A percentile compares a stretch with the other conserved stretches of the same genome.
Conservation (phyloP, 495 filamentous ascomycete species). For the Haplographium delicatum region DNA sequence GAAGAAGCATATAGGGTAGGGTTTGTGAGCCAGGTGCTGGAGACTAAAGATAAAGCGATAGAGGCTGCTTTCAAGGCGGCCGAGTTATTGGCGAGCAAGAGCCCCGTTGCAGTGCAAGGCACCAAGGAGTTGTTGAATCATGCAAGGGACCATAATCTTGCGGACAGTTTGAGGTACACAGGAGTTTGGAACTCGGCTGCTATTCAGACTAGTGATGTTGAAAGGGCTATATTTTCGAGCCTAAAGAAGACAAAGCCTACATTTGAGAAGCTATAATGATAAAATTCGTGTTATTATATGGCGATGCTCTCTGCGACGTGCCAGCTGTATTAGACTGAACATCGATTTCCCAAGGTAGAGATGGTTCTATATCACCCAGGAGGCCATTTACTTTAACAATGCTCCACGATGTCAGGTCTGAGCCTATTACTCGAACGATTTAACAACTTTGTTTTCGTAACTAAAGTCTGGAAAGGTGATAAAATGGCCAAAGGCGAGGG, state of each 20-base stretch:
- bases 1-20: conserved; percentile 79
- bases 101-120: conserved; percentile 84
- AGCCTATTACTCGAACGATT: too few relatives aligned
- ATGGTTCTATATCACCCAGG: too few relatives aligned
- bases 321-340: too few relatives aligned
- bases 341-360: too few relatives aligned
- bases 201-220: conserved; percentile 76
- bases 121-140: conserved; percentile 93
- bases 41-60: conserved; percentile 56
- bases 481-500: too few relatives aligned
- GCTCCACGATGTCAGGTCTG: too few relatives aligned
- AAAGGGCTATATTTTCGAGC: conserved; percentile 66
- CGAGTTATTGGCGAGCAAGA: conserved; percentile 67
- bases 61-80: conserved; percentile 62
- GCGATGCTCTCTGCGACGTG: too few relatives aligned
- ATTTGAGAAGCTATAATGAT: conserved; percentile 76
- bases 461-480: too few relatives aligned
- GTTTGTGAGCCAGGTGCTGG: conserved; percentile 75
- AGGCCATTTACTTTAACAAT: too few relatives aligned
- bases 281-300: too few relatives aligned
- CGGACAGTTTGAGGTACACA: conserved; percentile 80
- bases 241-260: conserved; percentile 73
- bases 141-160: conserved; percentile 69
- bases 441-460: too few relatives aligned
- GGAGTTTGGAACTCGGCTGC: conserved; percentile 79